phyloP scores from a whole-genome alignment of 257 asterid genomes.

The Nicotiana paniculata region DNA sequence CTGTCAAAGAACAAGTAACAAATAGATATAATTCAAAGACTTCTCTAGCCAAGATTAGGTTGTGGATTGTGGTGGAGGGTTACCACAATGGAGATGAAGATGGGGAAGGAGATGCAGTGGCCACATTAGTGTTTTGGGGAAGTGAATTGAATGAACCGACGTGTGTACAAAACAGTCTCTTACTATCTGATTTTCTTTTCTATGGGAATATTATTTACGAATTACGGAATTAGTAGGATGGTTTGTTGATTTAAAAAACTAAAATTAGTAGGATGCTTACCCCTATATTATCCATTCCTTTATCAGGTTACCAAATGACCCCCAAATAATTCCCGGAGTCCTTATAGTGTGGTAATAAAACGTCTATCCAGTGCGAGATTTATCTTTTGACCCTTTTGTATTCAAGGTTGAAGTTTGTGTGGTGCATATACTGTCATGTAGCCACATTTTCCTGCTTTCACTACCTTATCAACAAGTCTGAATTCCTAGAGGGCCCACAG shows the following conservation, averaged over 20 bases:
- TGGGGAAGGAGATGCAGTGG: not conserved
- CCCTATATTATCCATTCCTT: not conserved
- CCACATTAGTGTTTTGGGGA: not conserved
- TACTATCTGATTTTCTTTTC: not conserved
- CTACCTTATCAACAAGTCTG: not conserved
- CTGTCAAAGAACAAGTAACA: not conserved
- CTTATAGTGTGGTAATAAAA: not conserved
- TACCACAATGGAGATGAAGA: not conserved
- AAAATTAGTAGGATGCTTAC: not conserved
- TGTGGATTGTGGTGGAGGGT: not conserved
- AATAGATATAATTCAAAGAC: not conserved
- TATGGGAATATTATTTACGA: not conserved
- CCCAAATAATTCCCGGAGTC: not conserved
- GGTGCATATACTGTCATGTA: not conserved
- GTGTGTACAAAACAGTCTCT: not conserved
- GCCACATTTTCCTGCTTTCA: not conserved
- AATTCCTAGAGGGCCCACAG: not conserved
- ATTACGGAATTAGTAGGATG: not conserved
- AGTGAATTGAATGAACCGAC: not conserved
- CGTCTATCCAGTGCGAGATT: not conserved
- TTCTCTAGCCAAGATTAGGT: not conserved
- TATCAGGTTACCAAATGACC: not conserved
- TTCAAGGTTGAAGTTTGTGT: not conserved
- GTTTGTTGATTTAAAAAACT: not conserved
- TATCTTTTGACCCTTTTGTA: not conserved